A percentile compares a stretch with the other conserved stretches of the same genome.
Conservation (phyloP, 164 flowering plant genomes). For the Berberis vulgaris region DNA sequence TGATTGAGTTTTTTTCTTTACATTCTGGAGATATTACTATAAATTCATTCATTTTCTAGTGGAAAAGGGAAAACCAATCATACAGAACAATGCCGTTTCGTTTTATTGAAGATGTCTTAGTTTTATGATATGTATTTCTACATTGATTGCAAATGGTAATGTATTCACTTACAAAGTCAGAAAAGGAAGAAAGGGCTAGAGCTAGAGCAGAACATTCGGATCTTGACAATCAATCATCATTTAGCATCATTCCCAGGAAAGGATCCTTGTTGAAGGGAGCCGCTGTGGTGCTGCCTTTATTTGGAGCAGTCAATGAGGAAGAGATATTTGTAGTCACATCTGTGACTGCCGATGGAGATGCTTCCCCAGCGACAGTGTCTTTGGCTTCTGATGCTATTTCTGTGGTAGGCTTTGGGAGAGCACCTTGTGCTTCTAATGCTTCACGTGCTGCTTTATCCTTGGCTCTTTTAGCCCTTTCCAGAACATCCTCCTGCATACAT, state of each 20-base stretch:
- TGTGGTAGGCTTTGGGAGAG: slow-evolving; percentile 6
- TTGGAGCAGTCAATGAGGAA: slow-evolving; percentile 6
- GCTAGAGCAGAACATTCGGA: not conserved
- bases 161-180: not conserved
- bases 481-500: slow-evolving; percentile 57
- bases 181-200: not conserved
- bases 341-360: slow-evolving; percentile 2
- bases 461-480: slow-evolving; percentile 49
- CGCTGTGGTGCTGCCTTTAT: not conserved
- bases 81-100: not conserved
- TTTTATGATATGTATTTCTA: not conserved
- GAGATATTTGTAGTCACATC: slow-evolving; percentile 3
- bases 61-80: not conserved
- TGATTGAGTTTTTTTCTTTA: not conserved
- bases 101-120: not conserved
- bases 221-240: slow-evolving; percentile 5
- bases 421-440: slow-evolving; percentile 21
- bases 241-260: slow-evolving; percentile 1
- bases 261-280: slow-evolving; percentile 9
- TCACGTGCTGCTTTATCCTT: slow-evolving; percentile 30
- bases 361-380: not conserved
- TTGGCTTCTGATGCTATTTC: not conserved
- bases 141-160: not conserved
- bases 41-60: not conserved
- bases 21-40: too few species aligned